Evolutionary conservation across 768 basidiomycete species (phyloP).

Genomic region (Ramaria sp.): DNA sequence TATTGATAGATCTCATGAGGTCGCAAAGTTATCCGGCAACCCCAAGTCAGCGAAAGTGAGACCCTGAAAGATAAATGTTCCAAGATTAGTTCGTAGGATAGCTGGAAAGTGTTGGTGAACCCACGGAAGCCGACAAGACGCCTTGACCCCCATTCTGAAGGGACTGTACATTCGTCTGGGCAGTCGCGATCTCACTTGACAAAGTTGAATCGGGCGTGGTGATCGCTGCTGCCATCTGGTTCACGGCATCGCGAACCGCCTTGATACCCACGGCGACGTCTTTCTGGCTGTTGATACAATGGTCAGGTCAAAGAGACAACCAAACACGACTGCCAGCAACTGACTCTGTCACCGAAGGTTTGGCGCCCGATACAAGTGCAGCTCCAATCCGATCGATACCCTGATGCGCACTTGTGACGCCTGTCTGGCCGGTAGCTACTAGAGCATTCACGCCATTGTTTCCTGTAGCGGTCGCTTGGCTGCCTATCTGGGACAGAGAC

Average conservation of each 20-base stretch:
- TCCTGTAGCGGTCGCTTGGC: not conserved
- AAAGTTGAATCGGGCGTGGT: not conserved
- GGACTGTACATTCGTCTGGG: too few species aligned
- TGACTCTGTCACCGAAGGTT: not conserved
- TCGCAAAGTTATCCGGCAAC: constrained; percentile 1
- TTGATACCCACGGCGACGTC: not conserved
- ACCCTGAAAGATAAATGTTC: not conserved
- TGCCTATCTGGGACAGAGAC: not conserved
- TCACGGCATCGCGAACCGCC: not conserved
- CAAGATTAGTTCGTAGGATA: not conserved
- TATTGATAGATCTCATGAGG: not conserved
- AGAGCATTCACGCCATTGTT: not conserved
- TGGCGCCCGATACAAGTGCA: not conserved
- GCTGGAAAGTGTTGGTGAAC: not conserved
- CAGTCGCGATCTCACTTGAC: not conserved
- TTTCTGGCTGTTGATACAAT: not conserved
- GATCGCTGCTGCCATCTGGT: constrained; percentile 1
- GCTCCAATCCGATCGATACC: not conserved
- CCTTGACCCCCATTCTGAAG: not conserved
- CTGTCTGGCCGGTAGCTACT: not conserved
- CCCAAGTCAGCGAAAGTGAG: not conserved
- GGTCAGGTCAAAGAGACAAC: too few species aligned
- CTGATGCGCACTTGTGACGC: not conserved
- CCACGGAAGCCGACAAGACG: not conserved
- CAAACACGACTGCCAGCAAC: not conserved